These are phyloP conservation scores for Andalucia godoyi DNA, from an alignment of 78 protist species.

Conservation along the genomic window DNA sequence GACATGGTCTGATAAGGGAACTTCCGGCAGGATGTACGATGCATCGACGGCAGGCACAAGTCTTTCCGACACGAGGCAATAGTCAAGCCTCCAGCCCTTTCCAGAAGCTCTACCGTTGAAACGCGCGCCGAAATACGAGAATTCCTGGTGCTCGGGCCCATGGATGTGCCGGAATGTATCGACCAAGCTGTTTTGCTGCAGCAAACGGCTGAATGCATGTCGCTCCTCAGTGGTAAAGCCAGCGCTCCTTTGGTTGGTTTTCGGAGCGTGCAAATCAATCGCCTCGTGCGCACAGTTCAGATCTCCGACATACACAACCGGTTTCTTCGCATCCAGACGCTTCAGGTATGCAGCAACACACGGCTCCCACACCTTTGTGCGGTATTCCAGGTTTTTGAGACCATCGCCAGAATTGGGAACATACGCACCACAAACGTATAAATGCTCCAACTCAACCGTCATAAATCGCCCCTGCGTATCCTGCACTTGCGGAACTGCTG, in stretches of 20 bases:
- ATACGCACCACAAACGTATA: background rate
- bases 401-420: constrained; percentile 4
- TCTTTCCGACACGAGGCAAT: background rate
- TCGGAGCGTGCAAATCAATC: background rate
- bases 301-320: constrained; percentile 15
- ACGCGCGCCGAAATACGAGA: background rate
- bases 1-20: background rate
- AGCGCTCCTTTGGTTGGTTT: background rate
- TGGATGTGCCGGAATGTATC: constrained; percentile 8
- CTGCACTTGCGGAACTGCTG: background rate
- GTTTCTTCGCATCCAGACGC: background rate
- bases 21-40: background rate
- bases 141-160: background rate
- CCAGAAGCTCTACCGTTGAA: background rate
- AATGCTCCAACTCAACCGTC: background rate
- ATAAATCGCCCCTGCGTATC: constrained; percentile 6
- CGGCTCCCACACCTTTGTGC: background rate
- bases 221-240: constrained; percentile 17
- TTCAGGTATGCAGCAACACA: background rate
- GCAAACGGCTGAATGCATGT: background rate
- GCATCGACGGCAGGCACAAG: background rate
- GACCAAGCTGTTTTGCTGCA: background rate
- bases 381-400: constrained; percentile 7
- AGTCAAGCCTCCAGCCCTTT: constrained; percentile 23
- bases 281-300: constrained; percentile 5